A percentile compares a stretch with the other conserved stretches of the same genome.
Conservation (phyloP, 2,329 filamentous ascomycete genomes). For the Leptographium wingfieldii region DNA sequence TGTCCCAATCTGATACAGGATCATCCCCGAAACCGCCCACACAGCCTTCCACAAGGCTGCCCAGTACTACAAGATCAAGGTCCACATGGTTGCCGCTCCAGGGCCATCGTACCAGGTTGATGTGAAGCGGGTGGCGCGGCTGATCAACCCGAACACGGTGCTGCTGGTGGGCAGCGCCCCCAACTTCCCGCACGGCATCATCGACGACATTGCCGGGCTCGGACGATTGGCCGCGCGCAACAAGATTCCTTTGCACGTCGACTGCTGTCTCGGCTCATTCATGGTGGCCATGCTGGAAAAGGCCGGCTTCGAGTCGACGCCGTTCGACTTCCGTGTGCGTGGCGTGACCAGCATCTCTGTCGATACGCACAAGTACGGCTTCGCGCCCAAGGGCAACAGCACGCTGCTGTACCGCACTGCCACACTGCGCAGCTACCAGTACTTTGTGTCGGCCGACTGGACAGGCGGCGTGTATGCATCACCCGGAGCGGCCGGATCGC, state of each 20-base stretch:
- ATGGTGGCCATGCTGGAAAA: constrained; percentile 82
- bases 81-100: constrained; percentile 79
- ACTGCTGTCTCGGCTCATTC: constrained; percentile 96
- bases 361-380: constrained; percentile 98
- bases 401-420: constrained; percentile 80
- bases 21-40: constrained; percentile 87
- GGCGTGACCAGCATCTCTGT: constrained; percentile 93
- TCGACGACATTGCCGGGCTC: constrained; percentile 81
- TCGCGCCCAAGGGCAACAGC: constrained; percentile 94
- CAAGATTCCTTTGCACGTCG: constrained; percentile 81
- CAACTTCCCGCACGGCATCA: constrained; percentile 96
- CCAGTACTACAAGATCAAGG: constrained; percentile 92
- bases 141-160: constrained; percentile 90
- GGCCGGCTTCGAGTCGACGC: constrained; percentile 80
- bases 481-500: constrained; percentile 79
- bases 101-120: constrained; percentile 78
- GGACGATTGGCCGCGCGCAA: constrained; percentile 71
- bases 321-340: constrained; percentile 87
- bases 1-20: constrained; percentile 36
- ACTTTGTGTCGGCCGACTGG: constrained; percentile 94
- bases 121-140: constrained; percentile 59
- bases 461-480: constrained; percentile 91
- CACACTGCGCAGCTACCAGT: constrained; percentile 74
- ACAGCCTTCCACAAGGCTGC: constrained; percentile 93
- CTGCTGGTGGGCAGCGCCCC: constrained; percentile 89